Conservation (phyloP, 768 basidiomycete genomes). For the Serpula lacrymans region DNA sequence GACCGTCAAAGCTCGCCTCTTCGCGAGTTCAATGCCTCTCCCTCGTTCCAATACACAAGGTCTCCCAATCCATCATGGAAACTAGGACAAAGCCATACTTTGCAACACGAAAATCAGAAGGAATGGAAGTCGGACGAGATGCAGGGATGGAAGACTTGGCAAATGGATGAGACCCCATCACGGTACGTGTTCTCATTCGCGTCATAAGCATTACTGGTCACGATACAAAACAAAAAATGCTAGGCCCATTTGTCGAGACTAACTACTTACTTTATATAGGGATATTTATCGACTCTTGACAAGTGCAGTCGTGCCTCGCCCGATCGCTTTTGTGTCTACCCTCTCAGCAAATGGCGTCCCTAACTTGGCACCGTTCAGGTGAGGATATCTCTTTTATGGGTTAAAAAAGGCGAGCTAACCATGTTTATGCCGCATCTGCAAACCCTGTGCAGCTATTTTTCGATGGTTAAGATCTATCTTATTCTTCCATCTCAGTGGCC, state of each 20-base stretch:
- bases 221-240: too few species aligned
- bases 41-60: conserved; percentile 31
- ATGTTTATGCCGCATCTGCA: background rate
- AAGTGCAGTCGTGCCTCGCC: conserved; percentile 60
- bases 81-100: conserved; percentile 35
- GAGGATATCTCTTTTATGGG: too few species aligned
- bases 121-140: conserved; percentile 31
- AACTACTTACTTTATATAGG: conserved; percentile 21
- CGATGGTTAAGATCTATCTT: conserved; percentile 40
- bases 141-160: conserved; percentile 39
- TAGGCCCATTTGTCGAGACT: conserved; percentile 8
- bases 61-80: conserved; percentile 43
- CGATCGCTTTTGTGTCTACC: conserved; percentile 66
- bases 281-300: conserved; percentile 50
- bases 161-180: conserved; percentile 30
- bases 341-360: conserved; percentile 45
- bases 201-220: too few species aligned
- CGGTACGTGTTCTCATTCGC: conserved; percentile 22
- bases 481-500: conserved; percentile 12
- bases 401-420: too few species aligned
- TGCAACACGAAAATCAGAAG: conserved; percentile 13
- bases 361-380: conserved; percentile 72
- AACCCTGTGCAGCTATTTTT: conserved; percentile 48
- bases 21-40: conserved; percentile 10
- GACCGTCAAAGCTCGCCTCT: too few species aligned